Base-by-base conservation (phyloP, 2,329 filamentous ascomycete genomes). In the Colletotrichum cuscutae region DNA sequence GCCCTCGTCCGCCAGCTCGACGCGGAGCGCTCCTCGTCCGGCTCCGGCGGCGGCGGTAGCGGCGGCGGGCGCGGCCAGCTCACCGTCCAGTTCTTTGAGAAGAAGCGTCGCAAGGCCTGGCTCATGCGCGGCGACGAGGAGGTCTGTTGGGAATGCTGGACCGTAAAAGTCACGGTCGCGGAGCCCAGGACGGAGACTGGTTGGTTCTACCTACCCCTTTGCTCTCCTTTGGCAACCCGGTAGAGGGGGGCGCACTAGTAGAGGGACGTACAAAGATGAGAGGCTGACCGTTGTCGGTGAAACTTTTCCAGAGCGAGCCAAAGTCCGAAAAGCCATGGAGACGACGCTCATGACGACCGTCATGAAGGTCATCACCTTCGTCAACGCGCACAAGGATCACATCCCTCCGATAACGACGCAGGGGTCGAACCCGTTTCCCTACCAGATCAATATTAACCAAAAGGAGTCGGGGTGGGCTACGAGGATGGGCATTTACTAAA, bases 131-230 rank as follows among this genome's bases (percentile, higher is more conserved):
- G 91, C 28, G 96, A 98, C 76, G 95, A 98, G 81, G 95, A 98
- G 82, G 91, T 98, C 22, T 97, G 95, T 82, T 99, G 97, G 97
- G 97, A 98, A 87, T 92, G 91, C 79, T 99, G 97, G 97, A 95
- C 94, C 57, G 85, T 99, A 76, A 94, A 97, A 82, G 94, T 98
- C 63, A 97, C 95, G n/a, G 91, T 98, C 68, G 94, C 95, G 11
- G 95, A 95, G 77, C 95, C 96, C 35, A 88, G 93, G 79, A 98
- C 94, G 12, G 96, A 98, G 79, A 94, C 91, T 76, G 95, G 95
- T 97, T 85, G 78, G 91, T 80, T 56, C 60, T n/a, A 4, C 4
- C 24, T 15, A 6, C 11, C n/a, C 49, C n/a, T 24, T 26, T 9
- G 19, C 32, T 22, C 54, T 7, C 15, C 12, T 63, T 49, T 35